phyloP scores from a whole-genome alignment of 2,329 filamentous ascomycete genomes.

The Epichloe festucae region DNA sequence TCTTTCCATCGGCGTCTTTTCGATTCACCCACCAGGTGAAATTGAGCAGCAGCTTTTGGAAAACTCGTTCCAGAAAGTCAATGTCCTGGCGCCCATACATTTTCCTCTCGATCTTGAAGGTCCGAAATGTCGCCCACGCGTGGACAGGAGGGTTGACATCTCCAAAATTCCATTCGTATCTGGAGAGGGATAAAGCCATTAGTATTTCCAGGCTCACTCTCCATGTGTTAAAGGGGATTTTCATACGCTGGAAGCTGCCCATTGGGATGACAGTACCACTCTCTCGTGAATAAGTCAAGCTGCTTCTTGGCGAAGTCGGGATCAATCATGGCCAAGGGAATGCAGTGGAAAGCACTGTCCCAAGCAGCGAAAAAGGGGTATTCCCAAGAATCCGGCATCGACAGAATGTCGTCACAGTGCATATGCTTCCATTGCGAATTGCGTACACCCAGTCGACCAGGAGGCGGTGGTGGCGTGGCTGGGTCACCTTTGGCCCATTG shows the following conservation, averaged over 20 bases:
- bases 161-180: slow-evolving; percentile 90
- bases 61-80: slow-evolving; percentile 90
- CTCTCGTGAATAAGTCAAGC: slow-evolving; percentile 84
- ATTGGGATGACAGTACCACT: slow-evolving; percentile 99
- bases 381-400: slow-evolving; percentile 98
- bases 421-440: slow-evolving; percentile 92
- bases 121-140: slow-evolving; percentile 88
- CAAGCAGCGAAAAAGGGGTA: slow-evolving; percentile 97
- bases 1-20: slow-evolving; percentile 88
- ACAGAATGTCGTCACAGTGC: slow-evolving; percentile 86
- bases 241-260: slow-evolving; percentile 77
- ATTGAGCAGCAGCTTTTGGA: slow-evolving; percentile 90
- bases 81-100: slow-evolving; percentile 90
- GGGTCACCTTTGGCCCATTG: slow-evolving; percentile 96
- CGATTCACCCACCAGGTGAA: slow-evolving; percentile 99
- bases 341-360: slow-evolving; percentile 96
- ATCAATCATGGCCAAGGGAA: slow-evolving; percentile 91
- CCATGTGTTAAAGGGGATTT: slow-evolving; percentile 5
- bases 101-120: slow-evolving; percentile 97
- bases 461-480: slow-evolving; percentile 71
- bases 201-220: slow-evolving; percentile 1
- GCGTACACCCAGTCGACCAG: slow-evolving; percentile 64
- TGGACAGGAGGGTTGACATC: slow-evolving; percentile 96
- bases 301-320: slow-evolving; percentile 98
- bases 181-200: slow-evolving; percentile 13